Percentiles rank a stretch among this genome's conserved stretches.
phyloP scores from a whole-genome alignment of 2,329 filamentous ascomycete species.

The Penicillium sp. region DNA sequence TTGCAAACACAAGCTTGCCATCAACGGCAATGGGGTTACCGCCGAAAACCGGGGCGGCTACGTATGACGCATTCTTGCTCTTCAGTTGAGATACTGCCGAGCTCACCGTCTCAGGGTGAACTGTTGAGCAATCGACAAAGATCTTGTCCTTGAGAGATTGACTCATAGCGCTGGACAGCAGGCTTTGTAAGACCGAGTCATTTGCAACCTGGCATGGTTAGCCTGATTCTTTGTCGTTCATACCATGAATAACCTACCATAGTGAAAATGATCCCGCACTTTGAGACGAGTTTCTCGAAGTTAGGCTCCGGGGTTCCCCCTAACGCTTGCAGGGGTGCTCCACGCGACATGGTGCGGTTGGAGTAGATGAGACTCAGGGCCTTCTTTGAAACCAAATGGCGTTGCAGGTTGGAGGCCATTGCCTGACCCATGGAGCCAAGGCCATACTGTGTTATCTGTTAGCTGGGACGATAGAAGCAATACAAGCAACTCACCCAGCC shows the following conservation, averaged over 20 bases:
- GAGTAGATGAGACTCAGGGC: slow-evolving; percentile 38
- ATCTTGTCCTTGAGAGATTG: slow-evolving; percentile 66
- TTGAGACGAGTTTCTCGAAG: slow-evolving; percentile 37
- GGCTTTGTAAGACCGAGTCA: slow-evolving; percentile 39
- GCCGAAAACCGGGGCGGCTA: slow-evolving; percentile 48
- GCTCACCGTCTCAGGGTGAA: slow-evolving; percentile 70
- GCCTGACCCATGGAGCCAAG: slow-evolving; percentile 49
- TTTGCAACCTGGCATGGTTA: slow-evolving; percentile 39
- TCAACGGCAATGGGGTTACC: slow-evolving; percentile 46
- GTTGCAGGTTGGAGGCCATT: slow-evolving; percentile 48
- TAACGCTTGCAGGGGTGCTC: slow-evolving; percentile 37
- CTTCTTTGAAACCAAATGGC: slow-evolving; percentile 37
- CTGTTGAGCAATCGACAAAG: slow-evolving; percentile 83
- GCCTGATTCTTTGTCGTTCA: background rate
- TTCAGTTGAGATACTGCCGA: slow-evolving; percentile 35
- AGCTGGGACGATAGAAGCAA: background rate
- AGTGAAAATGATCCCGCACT: slow-evolving; percentile 43
- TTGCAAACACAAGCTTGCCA: slow-evolving; percentile 49
- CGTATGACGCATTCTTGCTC: slow-evolving; percentile 38
- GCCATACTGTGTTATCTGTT: slow-evolving; percentile 34
- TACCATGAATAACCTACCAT: slow-evolving; percentile 28
- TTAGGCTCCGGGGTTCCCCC: slow-evolving; percentile 36
- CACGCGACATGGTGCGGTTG: slow-evolving; percentile 45
- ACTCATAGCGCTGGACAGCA: slow-evolving; percentile 29
- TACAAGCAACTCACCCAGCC: slow-evolving; percentile 34